Evolutionary conservation across 75 land plant genomes (phyloP), one percentile per base, ranked within the genome.

Genomic region (Selaginella moellendorffii): DNA sequence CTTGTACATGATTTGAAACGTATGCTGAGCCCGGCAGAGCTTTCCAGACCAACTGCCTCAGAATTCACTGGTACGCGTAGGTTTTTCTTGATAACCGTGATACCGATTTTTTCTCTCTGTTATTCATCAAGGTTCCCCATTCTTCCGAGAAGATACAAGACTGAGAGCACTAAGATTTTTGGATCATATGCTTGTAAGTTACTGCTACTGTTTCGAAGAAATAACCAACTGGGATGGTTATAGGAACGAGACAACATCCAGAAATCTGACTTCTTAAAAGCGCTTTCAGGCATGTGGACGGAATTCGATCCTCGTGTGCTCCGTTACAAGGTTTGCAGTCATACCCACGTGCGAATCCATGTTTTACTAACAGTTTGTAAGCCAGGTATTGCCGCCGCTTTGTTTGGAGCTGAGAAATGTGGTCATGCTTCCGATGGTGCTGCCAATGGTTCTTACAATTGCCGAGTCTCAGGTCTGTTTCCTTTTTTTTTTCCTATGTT

Each of bases 231-330:
- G 59, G 19, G 21, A 2, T 24, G n/a, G 29, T 67, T 74, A 12
- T 77, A 92, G 97, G 97, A 88, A 76, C 81, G 97, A 63, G 97
- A 92, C 71, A 92, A 92, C 54, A 85, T 92, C 86, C 96, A 92
- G 64, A 92, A 92, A 65, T 73, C 97, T 23, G 87, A 92, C 31
- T 92, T 88, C 64, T 65, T 92, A 54, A 92, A 88, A 68, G 97
- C 97, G 52, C 65, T 92, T 62, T 77, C 90, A 28, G 85, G 84
- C 54, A 88, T 88, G 96, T 92, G 97, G 97, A 92, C 87, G 36
- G 84, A 80, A 63, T 92, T 92, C 73, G 97, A 92, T 64, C 72
- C 83, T 53, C 96, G 97, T 66, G 87, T 92, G 31, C 69, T 92
- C 61, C 86, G 96, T 18, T 92, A 83, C 69, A 92, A 92, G 90